phyloP scores from a whole-genome alignment of 2,329 filamentous ascomycete species.

The Colletotrichum chrysophilum region DNA sequence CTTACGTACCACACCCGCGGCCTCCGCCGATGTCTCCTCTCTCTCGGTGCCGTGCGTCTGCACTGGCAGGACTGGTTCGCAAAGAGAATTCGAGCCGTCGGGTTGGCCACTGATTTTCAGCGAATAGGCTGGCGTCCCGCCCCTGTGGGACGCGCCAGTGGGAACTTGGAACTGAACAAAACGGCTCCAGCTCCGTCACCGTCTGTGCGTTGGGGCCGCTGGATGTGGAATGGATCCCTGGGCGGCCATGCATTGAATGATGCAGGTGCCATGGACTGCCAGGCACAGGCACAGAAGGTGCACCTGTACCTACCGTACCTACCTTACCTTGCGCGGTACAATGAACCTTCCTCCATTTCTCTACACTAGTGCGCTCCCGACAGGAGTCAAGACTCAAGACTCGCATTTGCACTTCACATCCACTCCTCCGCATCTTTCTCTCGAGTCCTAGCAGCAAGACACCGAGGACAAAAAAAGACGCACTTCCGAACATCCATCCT shows the following conservation, averaged over 20 bases:
- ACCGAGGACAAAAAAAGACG: slow-evolving; percentile 3
- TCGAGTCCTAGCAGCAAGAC: not conserved
- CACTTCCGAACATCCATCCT: not conserved
- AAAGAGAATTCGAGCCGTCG: not conserved
- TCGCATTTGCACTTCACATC: not conserved
- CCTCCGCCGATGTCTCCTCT: not conserved
- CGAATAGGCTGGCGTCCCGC: slow-evolving; percentile 21
- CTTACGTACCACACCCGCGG: not conserved
- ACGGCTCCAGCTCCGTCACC: slow-evolving; percentile 9
- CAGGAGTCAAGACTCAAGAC: not conserved
- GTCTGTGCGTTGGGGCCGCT: slow-evolving; percentile 16
- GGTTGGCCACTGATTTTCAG: not conserved
- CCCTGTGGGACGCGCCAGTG: slow-evolving; percentile 11
- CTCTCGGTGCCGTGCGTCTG: not conserved
- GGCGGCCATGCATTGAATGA: not conserved
- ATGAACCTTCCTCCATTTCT: not conserved
- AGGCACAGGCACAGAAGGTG: not conserved
- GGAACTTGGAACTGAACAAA: slow-evolving; percentile 9
- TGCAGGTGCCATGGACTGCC: not conserved
- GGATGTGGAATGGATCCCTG: not conserved
- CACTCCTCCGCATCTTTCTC: not conserved
- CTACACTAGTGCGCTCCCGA: not conserved
- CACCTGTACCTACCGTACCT: not conserved
- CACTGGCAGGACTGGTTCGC: not conserved
- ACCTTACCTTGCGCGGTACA: not conserved